Base-by-base conservation (phyloP, 176 grass and related monocot genomes). In the Cocos nucifera region DNA sequence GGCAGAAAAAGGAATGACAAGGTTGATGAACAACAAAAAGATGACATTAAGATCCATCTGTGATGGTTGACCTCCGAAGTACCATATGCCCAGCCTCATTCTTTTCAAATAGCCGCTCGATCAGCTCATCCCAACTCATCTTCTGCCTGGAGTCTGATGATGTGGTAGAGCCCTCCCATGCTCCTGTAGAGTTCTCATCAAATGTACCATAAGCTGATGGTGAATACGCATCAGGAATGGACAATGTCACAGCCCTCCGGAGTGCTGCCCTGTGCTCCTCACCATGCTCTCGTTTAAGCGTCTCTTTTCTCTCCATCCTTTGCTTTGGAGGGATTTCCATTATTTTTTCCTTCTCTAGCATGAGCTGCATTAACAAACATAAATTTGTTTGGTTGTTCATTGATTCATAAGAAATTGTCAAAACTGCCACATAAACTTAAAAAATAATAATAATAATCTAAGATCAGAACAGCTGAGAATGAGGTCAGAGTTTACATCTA, bases 211-310 rank as follows among this genome's bases (percentile, higher is more conserved):
- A 97, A 1, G 63, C 35, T 8, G 92, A 88, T 4, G 78, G 74
- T 0, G 60, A 32, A 53, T 73, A 39, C 0, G 63, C 65, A 61
- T 95, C 87, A 0, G 84, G 88, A 26, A 97, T 83, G 1, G 87
- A 82, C 61, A 88, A 65, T 0, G 87, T 91, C 30, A 87, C 66
- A 0, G 92, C 87, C 59, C 87, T 78, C 49, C 63, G 75, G 3
- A 91, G 49, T 19, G 92, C 92, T 5, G 80, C 92, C 72, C 75
- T 90, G 73, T 96, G 86, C 80, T 90, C 83, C 71, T 96, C 80
- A 3, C 63, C 58, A 9, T 85, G 86, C 30, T 91, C 92, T 62
- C 35, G 79, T 53, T 66, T 78, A 23, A 96, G 71, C 2, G 69
- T 87, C 75, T 90, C 83, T 60, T 96, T 79, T 59, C 87, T 77